A percentile compares a stretch with the other conserved stretches of the same genome.
Evolutionary conservation across 2,329 filamentous ascomycete genomes (phyloP).

Genomic region (Aspergillus niger): DNA sequence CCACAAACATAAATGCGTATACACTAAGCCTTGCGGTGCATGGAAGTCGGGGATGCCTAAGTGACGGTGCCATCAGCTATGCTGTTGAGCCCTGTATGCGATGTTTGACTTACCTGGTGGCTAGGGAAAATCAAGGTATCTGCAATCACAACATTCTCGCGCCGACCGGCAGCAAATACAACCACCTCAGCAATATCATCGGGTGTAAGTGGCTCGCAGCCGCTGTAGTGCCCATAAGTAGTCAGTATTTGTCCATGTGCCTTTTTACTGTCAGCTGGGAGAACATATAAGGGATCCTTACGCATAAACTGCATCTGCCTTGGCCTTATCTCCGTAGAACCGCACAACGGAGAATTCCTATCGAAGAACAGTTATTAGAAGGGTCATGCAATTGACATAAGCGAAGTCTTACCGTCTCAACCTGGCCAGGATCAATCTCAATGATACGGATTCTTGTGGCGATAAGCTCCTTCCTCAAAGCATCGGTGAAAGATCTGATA

Average conservation of each 20-base stretch:
- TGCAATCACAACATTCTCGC: conserved; percentile 88
- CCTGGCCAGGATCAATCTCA: conserved; percentile 86
- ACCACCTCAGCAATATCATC: conserved; percentile 90
- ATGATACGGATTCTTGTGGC: conserved; percentile 79
- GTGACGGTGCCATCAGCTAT: background rate
- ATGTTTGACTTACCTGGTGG: conserved; percentile 68
- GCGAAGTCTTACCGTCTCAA: conserved; percentile 69
- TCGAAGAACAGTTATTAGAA: conserved; percentile 3
- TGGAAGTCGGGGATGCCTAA: conserved; percentile 20
- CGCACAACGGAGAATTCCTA: conserved; percentile 85
- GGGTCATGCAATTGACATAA: background rate
- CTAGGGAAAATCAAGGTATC: conserved; percentile 86
- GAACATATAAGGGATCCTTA: conserved; percentile 45
- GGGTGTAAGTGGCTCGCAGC: conserved; percentile 78
- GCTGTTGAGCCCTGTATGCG: background rate
- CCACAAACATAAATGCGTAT: background rate
- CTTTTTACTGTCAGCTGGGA: background rate
- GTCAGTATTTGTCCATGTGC: background rate
- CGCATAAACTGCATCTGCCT: conserved; percentile 89
- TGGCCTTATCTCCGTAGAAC: conserved; percentile 83
- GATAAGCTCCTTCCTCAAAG: conserved; percentile 79
- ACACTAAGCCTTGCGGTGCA: conserved; percentile 15
- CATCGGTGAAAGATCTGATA: conserved; percentile 80
- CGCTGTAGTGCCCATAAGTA: conserved; percentile 47
- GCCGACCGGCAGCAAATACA: conserved; percentile 79